Evolutionary conservation across 345 rosid genomes (phyloP), one percentile per base, ranked within the genome.

Genomic region (Citrus inodora): DNA sequence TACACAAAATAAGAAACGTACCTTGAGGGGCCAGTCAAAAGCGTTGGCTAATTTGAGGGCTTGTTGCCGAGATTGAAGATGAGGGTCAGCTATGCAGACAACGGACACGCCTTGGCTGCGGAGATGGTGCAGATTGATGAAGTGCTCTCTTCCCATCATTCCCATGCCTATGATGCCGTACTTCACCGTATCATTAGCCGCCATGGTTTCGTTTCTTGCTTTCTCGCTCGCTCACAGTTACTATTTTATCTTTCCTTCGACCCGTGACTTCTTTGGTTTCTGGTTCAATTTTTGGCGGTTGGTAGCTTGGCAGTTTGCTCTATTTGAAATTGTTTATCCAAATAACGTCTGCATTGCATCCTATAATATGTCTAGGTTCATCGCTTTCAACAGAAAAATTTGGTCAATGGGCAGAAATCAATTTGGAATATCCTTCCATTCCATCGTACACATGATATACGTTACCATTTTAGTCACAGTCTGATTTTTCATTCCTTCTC

Each of bases 61-160:
- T 0, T 81, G 89, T 79, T 83, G 82, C 64, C 88, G 99, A 24
- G 99, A 95, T 30, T 90, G 91, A 37, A 81, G 67, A 76, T 95
- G 93, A 78, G 98, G 99, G 83, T 95, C 97, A 24, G 99, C 96
- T 65, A 95, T 80, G 78, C 86, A 87, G 28, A 89, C 96, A 70
- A 92, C 94, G 56, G 79, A 81, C 14, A 87, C 94, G 74, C 92
- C 92, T 82, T 92, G 85, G 75, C 71, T 68, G 32, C 88, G 83
- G 13, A 95, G 96, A 85, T 95, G 97, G 87, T 91, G 86, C 48
- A 95, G 91, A 82, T 95, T 95, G 75, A 91, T 85, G 77, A 95
- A 90, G 80, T 93, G 98, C 70, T 95, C 98, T 84, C 99, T 91
- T 67, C 99, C 99, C 99, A 95, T 93, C 97, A 95, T 92, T 67